Conservation (phyloP, 2,329 filamentous ascomycete genomes). For the Cercospora janseana region DNA sequence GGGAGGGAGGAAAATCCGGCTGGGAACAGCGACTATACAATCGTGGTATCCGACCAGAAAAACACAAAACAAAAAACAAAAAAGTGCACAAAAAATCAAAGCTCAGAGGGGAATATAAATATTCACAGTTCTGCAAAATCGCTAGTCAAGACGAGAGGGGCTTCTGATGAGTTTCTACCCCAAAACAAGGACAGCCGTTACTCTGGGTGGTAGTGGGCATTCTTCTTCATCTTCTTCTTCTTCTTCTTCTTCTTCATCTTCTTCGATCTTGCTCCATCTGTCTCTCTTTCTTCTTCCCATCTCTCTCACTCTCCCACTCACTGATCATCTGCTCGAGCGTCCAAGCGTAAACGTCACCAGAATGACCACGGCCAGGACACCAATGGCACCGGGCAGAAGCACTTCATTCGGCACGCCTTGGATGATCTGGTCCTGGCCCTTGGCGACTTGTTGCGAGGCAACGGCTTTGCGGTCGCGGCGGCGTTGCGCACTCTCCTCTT, state of each 20-base stretch:
- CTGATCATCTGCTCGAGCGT: slow-evolving; percentile 30
- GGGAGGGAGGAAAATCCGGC: too few relatives aligned
- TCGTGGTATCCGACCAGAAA: too few relatives aligned
- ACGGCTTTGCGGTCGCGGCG: slow-evolving; percentile 28
- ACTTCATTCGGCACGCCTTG: slow-evolving; percentile 91
- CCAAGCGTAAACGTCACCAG: slow-evolving; percentile 83
- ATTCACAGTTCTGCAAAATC: too few relatives aligned
- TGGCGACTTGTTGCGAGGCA: slow-evolving; percentile 47
- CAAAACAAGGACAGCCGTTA: too few relatives aligned
- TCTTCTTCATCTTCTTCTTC: neutral
- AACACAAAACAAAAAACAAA: too few relatives aligned
- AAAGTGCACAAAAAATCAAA: too few relatives aligned
- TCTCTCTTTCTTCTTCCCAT: neutral
- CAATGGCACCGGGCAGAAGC: slow-evolving; percentile 87
- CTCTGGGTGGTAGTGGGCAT: too few relatives aligned
- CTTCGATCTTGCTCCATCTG: neutral
- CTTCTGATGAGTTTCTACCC: too few relatives aligned
- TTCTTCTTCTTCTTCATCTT: neutral
- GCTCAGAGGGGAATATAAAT: too few relatives aligned
- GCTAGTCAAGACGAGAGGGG: too few relatives aligned
- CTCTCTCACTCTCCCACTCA: neutral
- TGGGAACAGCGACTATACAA: too few relatives aligned
- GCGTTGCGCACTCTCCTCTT: slow-evolving; percentile 41
- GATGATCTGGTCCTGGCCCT: slow-evolving; percentile 73
- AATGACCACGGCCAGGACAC: slow-evolving; percentile 91